Percentiles rank a stretch among this genome's conserved stretches.
These are phyloP conservation scores for Trypanosomatidae sp. DNA, from an alignment of 208 protist species.

Conservation along the genomic window DNA sequence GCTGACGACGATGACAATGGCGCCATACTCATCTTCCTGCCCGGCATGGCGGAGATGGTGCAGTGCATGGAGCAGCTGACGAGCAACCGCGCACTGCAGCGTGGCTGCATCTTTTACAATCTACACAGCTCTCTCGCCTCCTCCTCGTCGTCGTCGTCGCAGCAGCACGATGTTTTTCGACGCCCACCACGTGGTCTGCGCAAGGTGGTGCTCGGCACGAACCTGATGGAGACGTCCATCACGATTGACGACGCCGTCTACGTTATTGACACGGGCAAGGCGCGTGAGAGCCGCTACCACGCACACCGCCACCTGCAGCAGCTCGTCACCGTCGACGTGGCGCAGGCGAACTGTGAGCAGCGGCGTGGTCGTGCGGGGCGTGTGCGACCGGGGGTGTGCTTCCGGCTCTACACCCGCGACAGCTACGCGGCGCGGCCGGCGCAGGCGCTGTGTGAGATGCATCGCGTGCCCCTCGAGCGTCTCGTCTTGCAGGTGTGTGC, in stretches of 20 bases:
- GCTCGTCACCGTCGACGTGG: constrained; percentile 87
- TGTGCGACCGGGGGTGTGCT: constrained; percentile 92
- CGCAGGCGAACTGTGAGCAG: constrained; percentile 91
- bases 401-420: too few relatives aligned
- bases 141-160: constrained; percentile 74
- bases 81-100: constrained; percentile 24
- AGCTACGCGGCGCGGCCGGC: too few relatives aligned
- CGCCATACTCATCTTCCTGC: constrained; percentile 94
- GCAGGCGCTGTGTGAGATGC: constrained; percentile 96
- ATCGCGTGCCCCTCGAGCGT: constrained; percentile 91
- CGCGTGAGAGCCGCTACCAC: constrained; percentile 93
- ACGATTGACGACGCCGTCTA: constrained; percentile 96
- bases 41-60: constrained; percentile 92
- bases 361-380: constrained; percentile 93
- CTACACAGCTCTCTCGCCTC: constrained; percentile 91
- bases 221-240: constrained; percentile 97
- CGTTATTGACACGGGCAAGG: constrained; percentile 95
- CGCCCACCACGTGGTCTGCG: constrained; percentile 68
- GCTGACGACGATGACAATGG: constrained; percentile 48
- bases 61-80: constrained; percentile 78
- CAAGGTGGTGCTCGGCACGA: constrained; percentile 94
- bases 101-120: constrained; percentile 69
- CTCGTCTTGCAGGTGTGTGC: constrained; percentile 91
- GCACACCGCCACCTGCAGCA: constrained; percentile 62
- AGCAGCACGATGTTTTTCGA: constrained; percentile 91